Base-by-base conservation (phyloP, 805 yeast species). In the Sungouiozyma intestinalis region DNA sequence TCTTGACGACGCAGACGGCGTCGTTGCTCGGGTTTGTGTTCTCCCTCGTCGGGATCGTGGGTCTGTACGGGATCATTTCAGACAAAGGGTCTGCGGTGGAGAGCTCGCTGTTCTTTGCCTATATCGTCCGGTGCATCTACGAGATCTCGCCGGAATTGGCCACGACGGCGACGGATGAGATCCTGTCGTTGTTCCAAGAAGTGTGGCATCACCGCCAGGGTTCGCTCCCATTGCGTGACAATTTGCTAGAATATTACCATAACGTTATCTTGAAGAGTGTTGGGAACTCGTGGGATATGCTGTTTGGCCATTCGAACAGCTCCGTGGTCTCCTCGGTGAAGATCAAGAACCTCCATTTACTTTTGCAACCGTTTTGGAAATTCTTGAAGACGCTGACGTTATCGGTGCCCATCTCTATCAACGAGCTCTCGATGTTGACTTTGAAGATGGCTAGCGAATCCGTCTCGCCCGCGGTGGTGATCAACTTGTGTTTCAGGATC, bases 81-180 rank as follows among this genome's bases (percentile, higher is more conserved):
- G 81, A 81, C 5, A 76, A 74, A 46, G 97, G 97, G 3, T 80
- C 90, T n/a, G 79, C 90, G n/a, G 73, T 88, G 40, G 98, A 92
- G 63, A 75, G 87, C 27, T 82, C 95, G 11, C 65, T 90, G 44
- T 71, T 92, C 53, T 79, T 87, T 57, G 90, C 94, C 7, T 92
- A 92, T 62, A 80, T 90, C 47, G 95, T 92, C 21, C 83, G 94
- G 57, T 86, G 95, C 53, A 77, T 88, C 47, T 92, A 92, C 61
- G 94, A 88, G 57, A 78, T 95, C 3, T 86, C 90, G 53, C 96
- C 97, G 1, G 87, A 84, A 51, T 72, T 90, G 48, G 81, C 88
- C 6, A 75, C 77, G 41, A 67, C 66, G 24, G 72, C 74, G 0
- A 67, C 70, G 24, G 62, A 59, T 33, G 74, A 69, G 51, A 63